Base-by-base conservation (phyloP, 2,329 filamentous ascomycete genomes). In the Beauveria sp. region DNA sequence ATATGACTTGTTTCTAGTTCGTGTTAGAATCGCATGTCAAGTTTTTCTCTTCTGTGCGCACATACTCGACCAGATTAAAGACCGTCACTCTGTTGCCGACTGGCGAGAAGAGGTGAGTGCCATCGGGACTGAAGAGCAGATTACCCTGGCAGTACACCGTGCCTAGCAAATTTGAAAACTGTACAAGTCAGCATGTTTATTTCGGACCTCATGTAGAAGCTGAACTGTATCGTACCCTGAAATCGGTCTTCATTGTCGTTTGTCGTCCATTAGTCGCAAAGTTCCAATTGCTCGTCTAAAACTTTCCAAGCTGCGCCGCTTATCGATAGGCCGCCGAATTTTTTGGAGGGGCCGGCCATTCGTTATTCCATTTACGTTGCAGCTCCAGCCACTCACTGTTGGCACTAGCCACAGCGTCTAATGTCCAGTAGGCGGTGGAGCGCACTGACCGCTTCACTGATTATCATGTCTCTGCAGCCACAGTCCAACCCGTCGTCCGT, bases 81-180 rank as follows among this genome's bases (percentile, higher is more conserved):
- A 98, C 89, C 1, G 93, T 91, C 64, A 99, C 92, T 72, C 92
- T 83, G 77, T 98, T 99, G 72, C 95, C 95, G 58, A 99, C 95
- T 8, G 95, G 96, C 50, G 95, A 99, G 70, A 96, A 90, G 66
- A 99, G 84, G 77, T 91, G 93, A 70, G 91, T 95, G 73, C 96
- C 96, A 84, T 99, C 93, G 64, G 93, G 91, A 70, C 91, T 96
- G 80, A 96, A 99, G 73, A 97, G 84, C 71, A 99, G 85, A 75
- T 98, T 99, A 77, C 96, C 95, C 84, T 93, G 91, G 79, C 92
- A 91, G 81, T 98, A 99, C 73, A 99, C 95, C 68, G 95, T 99
- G 73, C 95, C 96, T 71, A 99, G 85, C 74, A 99, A 85, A 78
- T 98, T 99, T 74, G 93, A 96, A 79, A 99, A 99, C 93, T 97